A percentile compares a stretch with the other conserved stretches of the same genome.
Conservation (phyloP, 176 grass and related monocot genomes). For the Avena eriantha region DNA sequence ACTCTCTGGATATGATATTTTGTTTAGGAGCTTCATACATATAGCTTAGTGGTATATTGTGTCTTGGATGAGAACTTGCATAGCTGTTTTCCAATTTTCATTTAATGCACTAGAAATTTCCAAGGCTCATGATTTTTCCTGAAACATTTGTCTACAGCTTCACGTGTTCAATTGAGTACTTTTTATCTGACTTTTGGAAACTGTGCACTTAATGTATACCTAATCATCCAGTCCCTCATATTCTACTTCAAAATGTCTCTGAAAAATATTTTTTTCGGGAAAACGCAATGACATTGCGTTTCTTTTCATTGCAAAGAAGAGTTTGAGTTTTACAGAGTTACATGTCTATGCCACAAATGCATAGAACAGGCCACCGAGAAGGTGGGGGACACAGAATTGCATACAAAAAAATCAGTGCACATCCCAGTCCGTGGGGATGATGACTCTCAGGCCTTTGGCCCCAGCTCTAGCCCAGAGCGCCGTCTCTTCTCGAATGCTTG, state of each 20-base stretch:
- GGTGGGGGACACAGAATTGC: no score
- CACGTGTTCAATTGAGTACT: not conserved
- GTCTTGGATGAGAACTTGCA: conserved; percentile 19
- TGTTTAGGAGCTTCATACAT: conserved; percentile 14
- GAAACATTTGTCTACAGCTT: not conserved
- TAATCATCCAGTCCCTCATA: not conserved
- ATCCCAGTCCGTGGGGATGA: no score
- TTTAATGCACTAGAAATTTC: conserved; percentile 18
- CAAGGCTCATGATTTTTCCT: not conserved
- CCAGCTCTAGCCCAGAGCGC: no score
- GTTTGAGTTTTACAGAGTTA: no score
- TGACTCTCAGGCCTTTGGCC: no score
- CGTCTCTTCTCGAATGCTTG: no score
- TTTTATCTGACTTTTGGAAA: not conserved
- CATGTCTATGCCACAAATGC: no score
- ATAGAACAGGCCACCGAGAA: no score
- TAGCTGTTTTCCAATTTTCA: not conserved
- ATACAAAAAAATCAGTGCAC: no score
- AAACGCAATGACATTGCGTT: no score
- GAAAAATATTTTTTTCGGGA: conserved; percentile 21
- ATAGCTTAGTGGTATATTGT: not conserved
- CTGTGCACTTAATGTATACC: not conserved
- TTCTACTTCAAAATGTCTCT: not conserved
- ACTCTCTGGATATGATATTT: not conserved
- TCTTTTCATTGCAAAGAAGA: no score